Evolutionary conservation across 176 grass and related monocot species (phyloP), one percentile per base, ranked within the genome.

Genomic region (Tillandsia leiboldiana): DNA sequence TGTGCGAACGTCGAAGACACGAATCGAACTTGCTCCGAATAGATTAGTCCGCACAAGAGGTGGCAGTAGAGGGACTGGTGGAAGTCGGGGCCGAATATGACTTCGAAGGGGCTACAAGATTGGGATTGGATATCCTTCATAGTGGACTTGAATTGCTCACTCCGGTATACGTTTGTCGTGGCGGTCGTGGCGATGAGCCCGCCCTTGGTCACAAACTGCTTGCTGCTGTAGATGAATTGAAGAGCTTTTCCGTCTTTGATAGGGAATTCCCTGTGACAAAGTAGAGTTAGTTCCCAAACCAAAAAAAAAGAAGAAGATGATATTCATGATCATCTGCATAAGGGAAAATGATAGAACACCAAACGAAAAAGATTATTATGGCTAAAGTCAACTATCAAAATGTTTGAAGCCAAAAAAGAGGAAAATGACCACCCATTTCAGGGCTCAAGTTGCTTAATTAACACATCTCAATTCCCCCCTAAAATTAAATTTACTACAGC

Each of bases 181-280:
- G 92, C 92, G 8, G 92, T 96, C 0, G 92, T 89, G 1, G 88
- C 88, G 2, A 79, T 73, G 1, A 96, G 72, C 7, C 85, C 92
- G 22, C 92, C 88, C 67, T 73, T 89, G 15, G 88, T 91, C 20
- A 65, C 82, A 42, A 84, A 79, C 81, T 91, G 85, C 2, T 83
- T 78, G 81, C 92, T 96, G 58, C 85, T 76, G 78, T 96, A 96
- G 64, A 96, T 91, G 83, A 96, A 91, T 70, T 91, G 88, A 71
- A 96, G 86, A 66, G 92, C 88, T 79, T 83, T 91, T 63, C 92
- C 85, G 47, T 77, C 68, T 65, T 84, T 78, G 23, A 91, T 80
- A 1, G 92, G 92, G 58, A 88, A 87, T 68, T 86, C 86, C 79
- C 92, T 96, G 85, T 63, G 49, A 79, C 61, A 64, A 47, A 47